Percentiles rank a stretch among this genome's conserved stretches.
phyloP scores from a whole-genome alignment of 2,329 filamentous ascomycete genomes.

The Fusarium sp. region DNA sequence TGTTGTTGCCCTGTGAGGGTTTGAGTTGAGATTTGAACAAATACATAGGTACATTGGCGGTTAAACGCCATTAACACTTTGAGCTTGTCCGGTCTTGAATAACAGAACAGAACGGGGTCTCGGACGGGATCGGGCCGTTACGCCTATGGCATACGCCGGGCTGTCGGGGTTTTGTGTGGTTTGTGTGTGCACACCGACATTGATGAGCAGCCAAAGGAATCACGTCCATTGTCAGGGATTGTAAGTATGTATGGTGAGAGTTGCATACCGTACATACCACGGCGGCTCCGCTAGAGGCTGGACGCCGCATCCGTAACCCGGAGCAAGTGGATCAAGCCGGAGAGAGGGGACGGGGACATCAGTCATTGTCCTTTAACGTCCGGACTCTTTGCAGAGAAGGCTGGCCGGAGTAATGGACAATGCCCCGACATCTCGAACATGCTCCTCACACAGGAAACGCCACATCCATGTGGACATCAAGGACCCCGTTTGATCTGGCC shows the following conservation, averaged over 20 bases:
- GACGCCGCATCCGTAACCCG: constrained; percentile 15
- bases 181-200: background rate
- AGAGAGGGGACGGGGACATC: background rate
- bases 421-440: constrained; percentile 14
- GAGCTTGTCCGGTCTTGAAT: background rate
- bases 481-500: constrained; percentile 7
- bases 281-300: constrained; percentile 9
- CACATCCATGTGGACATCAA: constrained; percentile 12
- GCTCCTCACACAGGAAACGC: background rate
- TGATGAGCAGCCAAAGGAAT: background rate
- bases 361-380: background rate
- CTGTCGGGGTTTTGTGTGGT: background rate
- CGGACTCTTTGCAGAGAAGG: background rate
- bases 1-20: background rate
- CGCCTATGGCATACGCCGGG: constrained; percentile 3
- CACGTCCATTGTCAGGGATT: constrained; percentile 1
- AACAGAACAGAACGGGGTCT: background rate
- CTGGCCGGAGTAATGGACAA: background rate
- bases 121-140: background rate
- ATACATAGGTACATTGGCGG: background rate
- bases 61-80: background rate
- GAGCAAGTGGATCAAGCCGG: constrained; percentile 21
- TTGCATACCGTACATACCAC: background rate
- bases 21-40: constrained; percentile 16
- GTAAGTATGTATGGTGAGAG: constrained; percentile 6